phyloP scores from a whole-genome alignment of 1,284 basidiomycete genomes.

The Lentinula novae-zelandiae region DNA sequence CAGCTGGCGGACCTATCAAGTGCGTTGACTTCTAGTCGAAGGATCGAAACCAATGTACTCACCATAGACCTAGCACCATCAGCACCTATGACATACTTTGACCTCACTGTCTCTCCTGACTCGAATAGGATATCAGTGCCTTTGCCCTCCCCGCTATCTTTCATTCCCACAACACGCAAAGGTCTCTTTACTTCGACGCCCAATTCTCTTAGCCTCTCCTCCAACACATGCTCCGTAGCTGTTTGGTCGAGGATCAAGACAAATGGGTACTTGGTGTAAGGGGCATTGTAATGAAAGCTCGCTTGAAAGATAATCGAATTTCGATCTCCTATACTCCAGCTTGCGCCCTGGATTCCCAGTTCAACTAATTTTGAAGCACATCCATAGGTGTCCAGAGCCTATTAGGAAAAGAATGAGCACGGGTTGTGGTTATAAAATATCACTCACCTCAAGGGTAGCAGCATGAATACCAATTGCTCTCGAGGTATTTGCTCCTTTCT shows the following conservation, averaged over 20 bases:
- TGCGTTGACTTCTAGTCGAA: constrained; percentile 4
- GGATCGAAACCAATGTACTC: constrained; percentile 16
- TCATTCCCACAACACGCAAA: constrained; percentile 32
- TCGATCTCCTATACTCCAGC: constrained; percentile 29
- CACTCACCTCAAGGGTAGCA: constrained; percentile 36
- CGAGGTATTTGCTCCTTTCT: constrained; percentile 29
- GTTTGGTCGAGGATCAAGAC: constrained; percentile 43
- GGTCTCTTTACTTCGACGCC: constrained; percentile 34
- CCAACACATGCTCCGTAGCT: constrained; percentile 41
- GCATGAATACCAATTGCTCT: constrained; percentile 42
- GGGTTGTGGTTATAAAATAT: neutral
- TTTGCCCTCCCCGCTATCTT: constrained; percentile 20
- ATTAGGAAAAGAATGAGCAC: neutral
- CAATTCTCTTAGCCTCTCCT: constrained; percentile 28
- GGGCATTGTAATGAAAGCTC: constrained; percentile 30
- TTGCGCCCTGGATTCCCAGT: constrained; percentile 30
- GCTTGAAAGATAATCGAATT: constrained; percentile 22
- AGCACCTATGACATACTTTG: constrained; percentile 51
- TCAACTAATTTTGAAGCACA: constrained; percentile 38
- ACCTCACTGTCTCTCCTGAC: constrained; percentile 39
- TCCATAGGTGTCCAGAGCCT: constrained; percentile 46
- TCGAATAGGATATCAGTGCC: constrained; percentile 44
- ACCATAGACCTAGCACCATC: constrained; percentile 54
- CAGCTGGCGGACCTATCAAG: constrained; percentile 28
- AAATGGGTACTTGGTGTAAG: constrained; percentile 44